phyloP scores from a whole-genome alignment of 1,284 basidiomycete species.

The Irpex lacteus region DNA sequence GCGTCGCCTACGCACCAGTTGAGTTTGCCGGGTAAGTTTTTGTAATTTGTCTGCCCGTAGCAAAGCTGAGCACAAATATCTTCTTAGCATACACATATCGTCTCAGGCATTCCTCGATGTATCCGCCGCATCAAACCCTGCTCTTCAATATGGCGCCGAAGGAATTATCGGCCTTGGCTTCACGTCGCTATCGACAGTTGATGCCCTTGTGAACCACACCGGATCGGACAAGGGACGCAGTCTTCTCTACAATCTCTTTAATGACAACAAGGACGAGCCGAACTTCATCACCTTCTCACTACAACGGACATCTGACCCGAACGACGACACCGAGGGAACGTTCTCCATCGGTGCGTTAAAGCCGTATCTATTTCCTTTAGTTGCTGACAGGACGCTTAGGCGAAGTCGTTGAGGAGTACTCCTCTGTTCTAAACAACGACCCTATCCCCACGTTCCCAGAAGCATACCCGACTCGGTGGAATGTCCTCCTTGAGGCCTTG shows the following conservation, averaged over 20 bases:
- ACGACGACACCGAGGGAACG: constrained; percentile 55
- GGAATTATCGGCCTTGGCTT: constrained; percentile 83
- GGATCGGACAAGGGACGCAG: constrained; percentile 59
- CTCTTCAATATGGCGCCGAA: constrained; percentile 63
- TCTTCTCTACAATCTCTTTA: constrained; percentile 72
- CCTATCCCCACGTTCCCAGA: constrained; percentile 71
- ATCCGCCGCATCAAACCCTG: constrained; percentile 59
- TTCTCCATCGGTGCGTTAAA: constrained; percentile 60
- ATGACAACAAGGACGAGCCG: constrained; percentile 60
- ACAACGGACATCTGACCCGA: constrained; percentile 50
- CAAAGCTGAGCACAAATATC: constrained; percentile 1
- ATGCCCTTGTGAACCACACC: constrained; percentile 54
- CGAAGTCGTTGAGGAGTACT: constrained; percentile 62
- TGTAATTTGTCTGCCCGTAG: neutral
- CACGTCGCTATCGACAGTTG: constrained; percentile 67
- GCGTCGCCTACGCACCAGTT: constrained; percentile 56
- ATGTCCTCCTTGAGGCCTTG: constrained; percentile 67
- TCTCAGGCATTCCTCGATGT: constrained; percentile 70
- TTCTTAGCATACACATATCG: constrained; percentile 52
- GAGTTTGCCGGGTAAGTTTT: constrained; percentile 61
- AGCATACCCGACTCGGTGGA: constrained; percentile 64
- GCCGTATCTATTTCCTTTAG: neutral
- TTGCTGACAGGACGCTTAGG: constrained; percentile 35
- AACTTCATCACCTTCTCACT: constrained; percentile 79
- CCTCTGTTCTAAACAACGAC: constrained; percentile 48